Base-by-base conservation (phyloP, 495 filamentous ascomycete genomes). In the Hypoxylon fragiforme region DNA sequence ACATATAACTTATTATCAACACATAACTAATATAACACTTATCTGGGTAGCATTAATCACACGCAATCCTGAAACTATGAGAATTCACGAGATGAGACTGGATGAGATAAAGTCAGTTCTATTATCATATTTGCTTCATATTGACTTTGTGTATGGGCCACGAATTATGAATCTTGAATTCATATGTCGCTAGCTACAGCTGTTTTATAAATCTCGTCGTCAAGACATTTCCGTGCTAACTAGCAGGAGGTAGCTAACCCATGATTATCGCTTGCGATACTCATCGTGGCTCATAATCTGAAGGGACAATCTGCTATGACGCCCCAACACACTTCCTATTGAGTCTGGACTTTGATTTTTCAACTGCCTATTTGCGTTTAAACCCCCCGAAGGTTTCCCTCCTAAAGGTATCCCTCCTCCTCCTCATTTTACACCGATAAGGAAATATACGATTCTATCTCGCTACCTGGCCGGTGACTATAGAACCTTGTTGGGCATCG, bases 401-500 rank as follows among this genome's bases (percentile, higher is more conserved):
- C n/a, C n/a, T n/a, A n/a, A n/a, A n/a, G n/a, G n/a, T n/a, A n/a
- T n/a, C n/a, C n/a, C n/a, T n/a, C n/a, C n/a, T n/a, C n/a, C n/a
- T n/a, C n/a, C 24, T 28, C 24, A 28, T 4, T 4, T 28, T 9
- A 28, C 4, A 4, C 24, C 47, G 42, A 14, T 38, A 19, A 57
- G 38, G 22, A 24, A 14, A 32, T 18, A 39, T 37, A 14, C 2
- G 16, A 11, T 32, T 57, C 44, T 65, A 65, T 61, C 62, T 60
- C 3, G 64, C 7, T 21, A 54, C 57, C 39, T 65, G 62, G 14
- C 65, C 63, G 30, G 56, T 55, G 42, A 62, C 50, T 14, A 67
- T 64, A 24, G 44, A 63, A 45, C 60, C 64, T 39, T 32, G 46
- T 43, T 72, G 66, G 20, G 70, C 48, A 24, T 77, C 71, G 55